Conservation (phyloP, 306 rosid species). For the Medicago lupulina region DNA sequence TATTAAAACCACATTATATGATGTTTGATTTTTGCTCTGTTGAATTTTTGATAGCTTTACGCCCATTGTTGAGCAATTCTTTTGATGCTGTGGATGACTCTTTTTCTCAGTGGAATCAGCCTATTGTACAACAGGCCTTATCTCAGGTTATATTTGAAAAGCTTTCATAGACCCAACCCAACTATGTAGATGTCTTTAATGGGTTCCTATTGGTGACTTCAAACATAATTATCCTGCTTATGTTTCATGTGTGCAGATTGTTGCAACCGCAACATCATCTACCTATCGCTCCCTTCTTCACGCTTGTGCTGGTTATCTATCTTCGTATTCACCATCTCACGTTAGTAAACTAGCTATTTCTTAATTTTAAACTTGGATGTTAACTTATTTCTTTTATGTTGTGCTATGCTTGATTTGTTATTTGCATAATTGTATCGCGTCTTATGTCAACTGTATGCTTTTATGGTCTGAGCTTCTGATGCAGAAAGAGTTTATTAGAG, state of each 20-base stretch:
- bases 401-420: slow-evolving; percentile 26
- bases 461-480: slow-evolving; percentile 23
- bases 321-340: slow-evolving; percentile 89
- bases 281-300: slow-evolving; percentile 73
- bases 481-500: slow-evolving; percentile 21
- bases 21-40: slow-evolving; percentile 30
- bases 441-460: slow-evolving; percentile 11
- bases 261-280: slow-evolving; percentile 68
- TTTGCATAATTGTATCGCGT: background rate
- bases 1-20: slow-evolving; percentile 15
- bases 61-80: slow-evolving; percentile 76
- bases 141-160: slow-evolving; percentile 67
- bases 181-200: slow-evolving; percentile 24
- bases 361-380: slow-evolving; percentile 11
- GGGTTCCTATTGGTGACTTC: slow-evolving; percentile 24
- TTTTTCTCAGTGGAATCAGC: slow-evolving; percentile 87
- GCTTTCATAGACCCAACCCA: slow-evolving; percentile 22
- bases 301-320: slow-evolving; percentile 89
- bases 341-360: slow-evolving; percentile 59
- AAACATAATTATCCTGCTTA: slow-evolving; percentile 39
- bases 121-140: slow-evolving; percentile 81
- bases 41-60: slow-evolving; percentile 69
- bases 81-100: slow-evolving; percentile 71
- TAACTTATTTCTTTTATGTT: slow-evolving; percentile 10
- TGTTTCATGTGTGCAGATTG: slow-evolving; percentile 68